Conservation (phyloP, 768 basidiomycete genomes). For the Mycena vitilis region DNA sequence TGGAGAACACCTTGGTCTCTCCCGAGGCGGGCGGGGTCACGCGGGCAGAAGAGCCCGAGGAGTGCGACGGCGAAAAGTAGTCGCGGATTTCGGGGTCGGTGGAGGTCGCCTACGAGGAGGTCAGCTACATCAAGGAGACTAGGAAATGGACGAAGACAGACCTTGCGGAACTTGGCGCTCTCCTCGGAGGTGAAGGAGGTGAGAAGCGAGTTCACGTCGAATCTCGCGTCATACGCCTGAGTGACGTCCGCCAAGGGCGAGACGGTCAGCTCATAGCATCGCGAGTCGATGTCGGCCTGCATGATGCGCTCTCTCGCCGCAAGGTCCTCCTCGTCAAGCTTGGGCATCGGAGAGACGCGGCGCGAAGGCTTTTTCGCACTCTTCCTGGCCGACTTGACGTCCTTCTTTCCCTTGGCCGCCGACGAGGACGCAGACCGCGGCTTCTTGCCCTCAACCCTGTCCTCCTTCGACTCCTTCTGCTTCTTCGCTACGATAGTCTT, state of each 20-base stretch:
- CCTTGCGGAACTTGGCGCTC: conserved; percentile 58
- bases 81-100: conserved; percentile 69
- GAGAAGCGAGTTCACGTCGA: conserved; percentile 41
- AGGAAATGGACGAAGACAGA: conserved; percentile 44
- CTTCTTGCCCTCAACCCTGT: conserved; percentile 67
- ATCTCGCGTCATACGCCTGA: conserved; percentile 67
- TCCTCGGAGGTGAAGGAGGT: conserved; percentile 48
- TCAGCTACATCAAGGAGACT: conserved; percentile 22
- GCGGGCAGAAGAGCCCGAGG: conserved; percentile 45
- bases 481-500: conserved; percentile 60
- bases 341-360: conserved; percentile 70
- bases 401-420: conserved; percentile 49
- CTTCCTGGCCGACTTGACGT: conserved; percentile 53
- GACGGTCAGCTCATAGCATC: conserved; percentile 84
- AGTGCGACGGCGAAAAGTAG: conserved; percentile 56
- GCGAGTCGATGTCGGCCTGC: conserved; percentile 74
- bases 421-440: conserved; percentile 62
- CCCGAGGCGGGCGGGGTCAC: conserved; percentile 40
- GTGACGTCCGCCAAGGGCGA: conserved; percentile 82
- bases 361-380: conserved; percentile 52
- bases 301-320: conserved; percentile 43
- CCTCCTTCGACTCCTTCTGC: conserved; percentile 57
- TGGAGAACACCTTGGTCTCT: conserved; percentile 64
- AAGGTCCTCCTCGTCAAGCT: conserved; percentile 63
- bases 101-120: conserved; percentile 58